phyloP scores from a whole-genome alignment of 306 rosid species.

The Alnus glutinosa region DNA sequence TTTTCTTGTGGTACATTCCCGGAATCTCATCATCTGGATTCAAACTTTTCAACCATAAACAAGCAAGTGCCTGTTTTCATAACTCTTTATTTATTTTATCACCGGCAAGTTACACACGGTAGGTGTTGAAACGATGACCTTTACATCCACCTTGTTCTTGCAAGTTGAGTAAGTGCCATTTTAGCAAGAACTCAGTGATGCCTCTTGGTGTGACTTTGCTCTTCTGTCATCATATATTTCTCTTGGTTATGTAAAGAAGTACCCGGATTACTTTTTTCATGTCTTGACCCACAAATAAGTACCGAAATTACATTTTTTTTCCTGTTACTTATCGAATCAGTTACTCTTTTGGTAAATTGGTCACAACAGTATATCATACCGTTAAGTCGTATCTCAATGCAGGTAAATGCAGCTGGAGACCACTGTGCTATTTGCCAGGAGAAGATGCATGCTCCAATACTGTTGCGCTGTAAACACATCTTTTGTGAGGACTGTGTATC shows the following conservation, averaged over 20 bases:
- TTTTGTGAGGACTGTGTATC: slow-evolving; percentile 96
- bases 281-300: background rate
- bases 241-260: background rate
- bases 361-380: background rate
- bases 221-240: background rate
- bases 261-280: background rate
- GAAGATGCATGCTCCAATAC: slow-evolving; percentile 82
- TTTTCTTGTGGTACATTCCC: background rate
- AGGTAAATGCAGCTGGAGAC: slow-evolving; percentile 85
- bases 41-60: background rate
- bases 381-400: slow-evolving; percentile 39
- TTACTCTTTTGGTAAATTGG: background rate
- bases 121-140: too few species aligned
- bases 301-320: too few species aligned
- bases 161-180: too few species aligned
- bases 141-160: too few species aligned
- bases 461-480: slow-evolving; percentile 82
- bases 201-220: background rate
- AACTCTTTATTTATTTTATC: background rate
- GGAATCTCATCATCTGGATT: background rate
- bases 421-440: slow-evolving; percentile 96
- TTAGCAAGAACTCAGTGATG: too few species aligned
- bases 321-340: background rate
- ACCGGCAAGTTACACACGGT: too few species aligned
- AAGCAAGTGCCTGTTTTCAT: background rate